phyloP scores from a whole-genome alignment of 306 rosid genomes.

The Luffa aegyptiaca region DNA sequence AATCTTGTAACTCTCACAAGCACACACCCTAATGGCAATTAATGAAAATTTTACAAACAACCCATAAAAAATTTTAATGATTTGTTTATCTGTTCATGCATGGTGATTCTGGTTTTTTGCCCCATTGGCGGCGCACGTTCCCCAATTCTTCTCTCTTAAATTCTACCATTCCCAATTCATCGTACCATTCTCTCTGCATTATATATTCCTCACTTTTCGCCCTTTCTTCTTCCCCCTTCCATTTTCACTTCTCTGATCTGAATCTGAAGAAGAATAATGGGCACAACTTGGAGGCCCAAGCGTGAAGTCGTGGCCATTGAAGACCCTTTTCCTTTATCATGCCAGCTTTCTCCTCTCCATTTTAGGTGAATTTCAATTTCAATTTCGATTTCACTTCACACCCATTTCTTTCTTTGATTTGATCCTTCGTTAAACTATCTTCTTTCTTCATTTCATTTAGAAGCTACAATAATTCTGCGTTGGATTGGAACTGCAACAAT shows the following conservation, averaged over 20 bases:
- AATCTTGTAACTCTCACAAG: slow-evolving; percentile 51
- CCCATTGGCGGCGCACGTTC: slow-evolving; percentile 9
- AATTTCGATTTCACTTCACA: background rate
- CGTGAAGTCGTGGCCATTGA: slow-evolving; percentile 6
- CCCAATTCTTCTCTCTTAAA: background rate
- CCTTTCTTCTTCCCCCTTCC: background rate
- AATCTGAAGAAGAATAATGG: background rate
- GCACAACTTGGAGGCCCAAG: background rate
- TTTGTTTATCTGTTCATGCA: slow-evolving; percentile 11
- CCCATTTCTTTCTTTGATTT: too few relatives aligned
- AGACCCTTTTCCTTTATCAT: slow-evolving; percentile 15
- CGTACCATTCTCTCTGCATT: background rate
- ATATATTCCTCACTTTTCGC: slow-evolving; percentile 18
- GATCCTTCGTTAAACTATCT: too few relatives aligned
- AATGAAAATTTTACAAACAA: slow-evolving; percentile 17
- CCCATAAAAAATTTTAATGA: background rate
- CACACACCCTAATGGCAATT: slow-evolving; percentile 22
- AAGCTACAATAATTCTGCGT: slow-evolving; percentile 4
- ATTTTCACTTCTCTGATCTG: background rate
- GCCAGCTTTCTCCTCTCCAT: slow-evolving; percentile 18
- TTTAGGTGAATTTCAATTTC: slow-evolving; percentile 18
- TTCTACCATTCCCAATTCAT: background rate
- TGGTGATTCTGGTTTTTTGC: background rate
- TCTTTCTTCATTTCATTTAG: background rate
- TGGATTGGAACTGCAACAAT: slow-evolving; percentile 23